Conservation (phyloP, 495 filamentous ascomycete species). For the Aspergillus saccharolyticus region DNA sequence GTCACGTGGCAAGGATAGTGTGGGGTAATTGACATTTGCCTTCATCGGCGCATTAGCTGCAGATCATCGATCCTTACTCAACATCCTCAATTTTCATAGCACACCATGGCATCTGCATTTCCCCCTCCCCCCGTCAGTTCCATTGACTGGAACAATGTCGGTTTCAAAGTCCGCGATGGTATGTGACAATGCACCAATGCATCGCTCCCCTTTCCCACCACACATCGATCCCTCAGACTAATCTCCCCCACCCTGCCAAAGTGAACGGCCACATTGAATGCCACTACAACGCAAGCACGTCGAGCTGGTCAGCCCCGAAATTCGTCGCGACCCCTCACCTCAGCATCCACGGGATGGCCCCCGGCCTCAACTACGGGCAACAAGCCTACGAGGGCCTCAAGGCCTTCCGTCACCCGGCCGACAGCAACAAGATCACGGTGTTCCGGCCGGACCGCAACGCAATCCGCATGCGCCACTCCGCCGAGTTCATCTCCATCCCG, state of each 20-base stretch:
- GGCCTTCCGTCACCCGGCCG: conserved; percentile 67
- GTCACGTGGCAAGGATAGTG: no score
- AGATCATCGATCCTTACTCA: no score
- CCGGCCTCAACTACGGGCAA: conserved; percentile 86
- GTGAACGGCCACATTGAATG: conserved; percentile 34
- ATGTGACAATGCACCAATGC: conserved; percentile 18
- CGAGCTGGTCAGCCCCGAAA: conserved; percentile 63
- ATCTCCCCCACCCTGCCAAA: conserved; percentile 12
- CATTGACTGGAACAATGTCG: conserved; percentile 81
- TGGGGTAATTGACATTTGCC: no score
- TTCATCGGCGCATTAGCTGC: no score
- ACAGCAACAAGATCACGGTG: conserved; percentile 52
- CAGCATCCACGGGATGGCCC: conserved; percentile 82
- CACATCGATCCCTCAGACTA: not conserved
- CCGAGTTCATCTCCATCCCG: conserved; percentile 74
- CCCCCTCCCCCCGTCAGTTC: conserved; percentile 69
- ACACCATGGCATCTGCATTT: conserved; percentile 41
- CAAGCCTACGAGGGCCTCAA: conserved; percentile 94
- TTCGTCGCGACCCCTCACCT: conserved; percentile 77
- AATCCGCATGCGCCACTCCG: conserved; percentile 69
- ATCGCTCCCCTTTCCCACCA: not conserved
- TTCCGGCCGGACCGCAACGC: conserved; percentile 83
- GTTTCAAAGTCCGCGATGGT: conserved; percentile 89
- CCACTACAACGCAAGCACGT: conserved; percentile 32
- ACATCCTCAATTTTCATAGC: not conserved